Base-by-base conservation (phyloP, 192 early-diverging fungal species). In the Thamnidium elegans region DNA sequence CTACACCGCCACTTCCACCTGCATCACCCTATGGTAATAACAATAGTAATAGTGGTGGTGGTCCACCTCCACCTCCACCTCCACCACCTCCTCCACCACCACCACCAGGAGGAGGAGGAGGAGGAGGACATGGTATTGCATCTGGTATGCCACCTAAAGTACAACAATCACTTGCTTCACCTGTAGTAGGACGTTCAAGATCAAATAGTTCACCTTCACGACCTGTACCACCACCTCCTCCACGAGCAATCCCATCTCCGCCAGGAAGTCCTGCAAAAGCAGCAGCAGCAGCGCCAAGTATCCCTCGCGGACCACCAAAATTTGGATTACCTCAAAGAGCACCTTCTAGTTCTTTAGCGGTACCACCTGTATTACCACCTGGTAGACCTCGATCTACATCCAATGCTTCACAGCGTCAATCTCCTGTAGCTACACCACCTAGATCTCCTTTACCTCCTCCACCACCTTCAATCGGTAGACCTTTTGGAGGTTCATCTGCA, bases 201-300 rank as follows among this genome's bases (percentile, higher is more conserved):
- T 75, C 79, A 26, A 70, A 69, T 23, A 81, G 79, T 46, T 76
- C 79, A 36, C 66, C 66, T 23, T 61, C 64, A 46, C 46, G 65
- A 21, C 55, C 69, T 4, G 17, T 67, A 21, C 74, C 74, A 14
- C 42, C 54, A n/a, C 44, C 53, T 44, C 69, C 69, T 19, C 48
- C 64, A 43, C 43, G 31, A 54, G 55, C 68, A 4, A 63, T 62
- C 14, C 73, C 70, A 55, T 53, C 67, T 10, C 53, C 70, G 36
- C 56, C 70, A 4, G 21, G n/a, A 17, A 50, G 20, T 11, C 13
- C 65, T 13, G 34, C 21, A 15, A 21, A 21, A 32, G 20, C 71
- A 0, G 69, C 66, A 3, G 55, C 65, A 7, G 60, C 61, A 19
- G 11, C 26, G 7, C 48, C 59, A 3, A 34, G 42, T 3, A 48